Base-by-base conservation (phyloP, 345 rosid genomes). In the Eutrema heterophyllum region DNA sequence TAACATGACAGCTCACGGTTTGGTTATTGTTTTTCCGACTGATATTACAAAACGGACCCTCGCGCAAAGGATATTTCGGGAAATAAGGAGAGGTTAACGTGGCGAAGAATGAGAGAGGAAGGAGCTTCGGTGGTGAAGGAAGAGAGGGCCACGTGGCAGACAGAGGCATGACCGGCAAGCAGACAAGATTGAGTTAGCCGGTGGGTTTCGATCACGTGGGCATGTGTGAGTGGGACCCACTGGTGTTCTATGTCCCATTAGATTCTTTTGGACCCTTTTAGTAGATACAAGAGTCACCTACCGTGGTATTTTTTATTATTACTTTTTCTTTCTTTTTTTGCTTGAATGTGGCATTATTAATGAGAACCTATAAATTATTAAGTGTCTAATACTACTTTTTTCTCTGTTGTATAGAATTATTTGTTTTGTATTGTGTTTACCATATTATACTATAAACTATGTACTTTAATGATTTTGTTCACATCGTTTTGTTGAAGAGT, bases 1-100 rank as follows among this genome's bases (percentile, higher is more conserved):
- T 6, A 64, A 70, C 80, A 77, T 77, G 71, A 77, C 80, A 77
- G 56, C 80, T 56, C 57, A 56, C 4, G 71, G 71, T n/a, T 61
- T 9, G 56, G 53, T 52, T 48, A 67, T 5, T 58, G 64, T 54
- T 16, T 21, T 33, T 4, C 26, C 11, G 26, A 32, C 4, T 56
- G 61, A 21, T 13, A 14, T 43, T 14, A 30, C 16, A 4, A 26
- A 15, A n/a, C 5, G 11, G 30, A 6, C 65, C 64, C 36, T 38
- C 5, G 4, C 27, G 45, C 30, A 5, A 14, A n/a, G 51, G 67
- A 38, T 41, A 62, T 26, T 26, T 62, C 67, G 67, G 66, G 66
- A 40, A 61, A 13, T 5, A 13, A 26, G 66, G 67, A 27, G 45
- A 58, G 45, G 9, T 11, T 10, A 70, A 77, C 80, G 80, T 77